These are phyloP conservation scores for Dysphania ambrosioides DNA, from an alignment of 148 eudicot species.

Conservation along the genomic window DNA sequence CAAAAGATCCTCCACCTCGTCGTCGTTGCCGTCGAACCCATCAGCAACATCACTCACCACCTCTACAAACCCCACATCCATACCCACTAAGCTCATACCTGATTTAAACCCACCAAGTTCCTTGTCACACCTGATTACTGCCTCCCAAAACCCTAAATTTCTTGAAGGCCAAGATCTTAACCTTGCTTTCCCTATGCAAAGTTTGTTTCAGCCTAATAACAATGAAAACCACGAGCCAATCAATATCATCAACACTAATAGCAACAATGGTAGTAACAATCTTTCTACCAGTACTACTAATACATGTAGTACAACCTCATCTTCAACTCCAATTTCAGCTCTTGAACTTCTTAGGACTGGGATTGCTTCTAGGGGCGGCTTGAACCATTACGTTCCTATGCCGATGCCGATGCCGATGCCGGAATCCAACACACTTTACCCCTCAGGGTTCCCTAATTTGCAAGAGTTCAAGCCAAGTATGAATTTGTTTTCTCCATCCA, in stretches of 20 bases:
- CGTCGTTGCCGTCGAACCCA: constrained; percentile 20
- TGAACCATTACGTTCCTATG: constrained; percentile 36
- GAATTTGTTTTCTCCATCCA: constrained; percentile 27
- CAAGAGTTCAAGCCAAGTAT: constrained; percentile 63
- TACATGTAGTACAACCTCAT: constrained; percentile 16
- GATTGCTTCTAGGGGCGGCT: constrained; percentile 43
- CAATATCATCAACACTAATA: neutral
- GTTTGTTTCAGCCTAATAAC: constrained; percentile 36
- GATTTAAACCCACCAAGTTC: constrained; percentile 55
- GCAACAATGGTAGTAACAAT: neutral
- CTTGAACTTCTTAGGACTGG: constrained; percentile 55
- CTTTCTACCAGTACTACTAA: constrained; percentile 21
- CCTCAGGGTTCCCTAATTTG: constrained; percentile 44
- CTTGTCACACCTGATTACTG: constrained; percentile 29
- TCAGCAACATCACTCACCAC: constrained; percentile 17
- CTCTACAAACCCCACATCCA: constrained; percentile 6
- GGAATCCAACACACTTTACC: constrained; percentile 36
- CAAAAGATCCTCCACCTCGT: constrained; percentile 48
- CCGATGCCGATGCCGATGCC: constrained; percentile 26
- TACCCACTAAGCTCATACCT: constrained; percentile 31
- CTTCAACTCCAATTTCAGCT: constrained; percentile 41
- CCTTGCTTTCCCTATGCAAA: constrained; percentile 46
- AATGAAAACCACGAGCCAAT: constrained; percentile 18
- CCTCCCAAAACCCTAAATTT: constrained; percentile 55
- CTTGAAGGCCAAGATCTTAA: constrained; percentile 58